Conservation (phyloP, 1,139 yeast species). For the Dujonia santamariae region DNA sequence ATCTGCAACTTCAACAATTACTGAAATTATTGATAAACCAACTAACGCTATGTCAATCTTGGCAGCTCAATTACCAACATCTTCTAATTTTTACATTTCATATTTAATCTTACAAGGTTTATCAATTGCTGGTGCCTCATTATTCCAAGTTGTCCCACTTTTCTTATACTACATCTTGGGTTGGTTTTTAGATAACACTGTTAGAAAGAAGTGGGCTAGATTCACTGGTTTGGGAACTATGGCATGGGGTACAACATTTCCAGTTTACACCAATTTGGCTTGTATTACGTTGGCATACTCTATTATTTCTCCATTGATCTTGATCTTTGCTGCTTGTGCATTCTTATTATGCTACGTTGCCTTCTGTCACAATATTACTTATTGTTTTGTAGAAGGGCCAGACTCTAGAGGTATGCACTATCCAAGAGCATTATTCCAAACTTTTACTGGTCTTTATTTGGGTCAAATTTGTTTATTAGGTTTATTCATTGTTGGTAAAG, state of each 20-base stretch:
- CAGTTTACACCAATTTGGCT: conserved; percentile 77
- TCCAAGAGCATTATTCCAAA: conserved; percentile 84
- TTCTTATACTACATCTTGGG: conserved; percentile 72
- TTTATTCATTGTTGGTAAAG: conserved; percentile 83
- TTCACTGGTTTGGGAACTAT: conserved; percentile 59
- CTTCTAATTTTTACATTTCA: conserved; percentile 81
- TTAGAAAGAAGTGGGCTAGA: conserved; percentile 83
- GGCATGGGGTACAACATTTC: conserved; percentile 89
- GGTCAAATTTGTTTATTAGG: conserved; percentile 86
- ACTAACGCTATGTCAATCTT: conserved; percentile 63
- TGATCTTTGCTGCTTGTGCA: conserved; percentile 67
- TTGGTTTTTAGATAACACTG: conserved; percentile 67
- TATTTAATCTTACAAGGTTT: conserved; percentile 80
- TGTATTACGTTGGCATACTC: conserved; percentile 79
- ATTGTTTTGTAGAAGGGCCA: conserved; percentile 56
- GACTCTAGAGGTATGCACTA: conserved; percentile 85
- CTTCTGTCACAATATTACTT: conserved; percentile 73
- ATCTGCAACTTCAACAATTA: conserved; percentile 71
- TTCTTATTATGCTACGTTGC: conserved; percentile 76
- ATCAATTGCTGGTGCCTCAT: conserved; percentile 72
- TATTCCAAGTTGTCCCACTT: conserved; percentile 75
- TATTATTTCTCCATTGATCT: conserved; percentile 70
- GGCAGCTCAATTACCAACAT: conserved; percentile 76
- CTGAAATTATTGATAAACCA: conserved; percentile 64
- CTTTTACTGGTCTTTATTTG: conserved; percentile 81